Percentiles rank a stretch among this genome's conserved stretches.
These are phyloP conservation scores for Protostelium mycophagum DNA, from an alignment of 78 protist species.

Conservation along the genomic window DNA sequence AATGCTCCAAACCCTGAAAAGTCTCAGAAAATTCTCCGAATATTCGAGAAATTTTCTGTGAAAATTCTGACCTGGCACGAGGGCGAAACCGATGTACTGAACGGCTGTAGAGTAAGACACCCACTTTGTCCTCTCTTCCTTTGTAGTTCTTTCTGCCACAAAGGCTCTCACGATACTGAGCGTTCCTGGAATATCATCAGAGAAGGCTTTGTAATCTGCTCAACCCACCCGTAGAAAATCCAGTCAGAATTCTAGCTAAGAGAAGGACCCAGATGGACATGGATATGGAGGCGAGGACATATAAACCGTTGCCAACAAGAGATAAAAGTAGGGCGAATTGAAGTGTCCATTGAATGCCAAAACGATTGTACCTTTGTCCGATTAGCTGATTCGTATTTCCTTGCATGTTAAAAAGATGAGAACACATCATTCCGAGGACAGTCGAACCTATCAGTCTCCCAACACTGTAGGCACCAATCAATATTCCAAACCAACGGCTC, in stretches of 20 bases:
- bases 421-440: not conserved
- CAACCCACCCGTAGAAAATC: not conserved
- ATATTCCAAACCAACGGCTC: not conserved
- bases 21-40: not conserved
- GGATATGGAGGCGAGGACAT: not conserved
- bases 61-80: slow-evolving; percentile 15
- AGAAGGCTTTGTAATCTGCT: not conserved
- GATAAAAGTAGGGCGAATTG: not conserved
- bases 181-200: slow-evolving; percentile 25
- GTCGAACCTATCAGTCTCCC: not conserved
- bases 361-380: not conserved
- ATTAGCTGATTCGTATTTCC: too few species aligned
- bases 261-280: not conserved
- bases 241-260: not conserved
- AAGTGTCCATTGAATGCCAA: not conserved
- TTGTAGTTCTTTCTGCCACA: slow-evolving; percentile 16
- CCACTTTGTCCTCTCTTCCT: slow-evolving; percentile 27
- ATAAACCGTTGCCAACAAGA: not conserved
- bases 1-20: not conserved
- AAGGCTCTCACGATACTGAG: slow-evolving; percentile 26
- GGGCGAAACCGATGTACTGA: slow-evolving; percentile 34
- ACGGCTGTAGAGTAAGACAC: slow-evolving; percentile 15
- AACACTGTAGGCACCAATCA: not conserved
- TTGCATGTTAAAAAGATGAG: not conserved
- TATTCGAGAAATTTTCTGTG: not conserved